phyloP scores from a whole-genome alignment of 2,329 filamentous ascomycete species.

The Ophiostoma pallidulum region DNA sequence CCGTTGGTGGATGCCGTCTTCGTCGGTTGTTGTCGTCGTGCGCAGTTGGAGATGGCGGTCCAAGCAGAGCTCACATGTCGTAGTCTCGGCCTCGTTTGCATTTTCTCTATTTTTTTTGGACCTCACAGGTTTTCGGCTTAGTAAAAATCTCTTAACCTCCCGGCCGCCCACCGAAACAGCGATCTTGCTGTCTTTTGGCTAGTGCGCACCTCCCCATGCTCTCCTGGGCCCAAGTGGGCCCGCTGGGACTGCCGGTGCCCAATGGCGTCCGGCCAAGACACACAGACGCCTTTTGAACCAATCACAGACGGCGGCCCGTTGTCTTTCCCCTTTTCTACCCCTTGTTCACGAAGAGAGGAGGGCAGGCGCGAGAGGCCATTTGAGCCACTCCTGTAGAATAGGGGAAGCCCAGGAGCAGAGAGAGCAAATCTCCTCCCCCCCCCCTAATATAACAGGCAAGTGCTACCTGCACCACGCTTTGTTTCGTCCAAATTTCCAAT shows the following conservation, averaged over 20 bases:
- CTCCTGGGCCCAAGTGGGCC: constrained; percentile 1
- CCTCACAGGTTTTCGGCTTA: not conserved
- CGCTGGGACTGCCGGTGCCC: constrained; percentile 7
- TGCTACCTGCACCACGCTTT: constrained; percentile 12
- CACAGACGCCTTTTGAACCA: constrained; percentile 7
- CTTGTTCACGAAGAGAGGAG: constrained; percentile 12
- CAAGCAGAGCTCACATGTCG: no score
- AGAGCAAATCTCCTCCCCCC: constrained; percentile 8
- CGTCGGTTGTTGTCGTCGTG: not conserved
- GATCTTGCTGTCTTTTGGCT: constrained; percentile 1
- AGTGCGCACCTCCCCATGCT: constrained; percentile 9
- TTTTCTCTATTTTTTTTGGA: not conserved
- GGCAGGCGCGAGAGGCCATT: not conserved
- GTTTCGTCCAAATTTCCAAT: constrained; percentile 14
- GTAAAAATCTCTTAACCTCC: not conserved
- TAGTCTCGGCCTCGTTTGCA: no score
- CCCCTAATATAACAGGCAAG: constrained; percentile 12
- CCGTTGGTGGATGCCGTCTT: no score
- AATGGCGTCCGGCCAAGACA: constrained; percentile 6
- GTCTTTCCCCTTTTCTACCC: constrained; percentile 14
- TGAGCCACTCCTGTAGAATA: constrained; percentile 9
- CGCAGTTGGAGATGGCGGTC: not conserved
- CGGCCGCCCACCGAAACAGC: not conserved
- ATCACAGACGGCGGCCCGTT: not conserved
- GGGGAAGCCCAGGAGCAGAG: constrained; percentile 8